phyloP scores from a whole-genome alignment of 2,329 filamentous ascomycete species.

The Epichloe typhina region DNA sequence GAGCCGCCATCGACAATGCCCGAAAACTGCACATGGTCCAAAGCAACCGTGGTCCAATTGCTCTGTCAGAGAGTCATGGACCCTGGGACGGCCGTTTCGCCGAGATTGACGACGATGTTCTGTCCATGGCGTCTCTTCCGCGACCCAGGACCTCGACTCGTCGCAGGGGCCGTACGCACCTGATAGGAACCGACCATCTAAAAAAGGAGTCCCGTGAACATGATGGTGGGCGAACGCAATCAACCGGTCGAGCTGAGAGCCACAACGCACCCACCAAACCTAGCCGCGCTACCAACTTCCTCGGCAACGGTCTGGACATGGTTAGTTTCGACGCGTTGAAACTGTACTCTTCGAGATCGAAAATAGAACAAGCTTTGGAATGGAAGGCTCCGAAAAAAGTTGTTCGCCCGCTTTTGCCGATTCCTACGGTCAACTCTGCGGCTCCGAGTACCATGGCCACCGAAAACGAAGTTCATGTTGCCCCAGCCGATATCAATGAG shows the following conservation, averaged over 20 bases:
- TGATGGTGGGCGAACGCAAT: neutral
- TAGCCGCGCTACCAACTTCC: neutral
- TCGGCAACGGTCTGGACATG: conserved; percentile 3
- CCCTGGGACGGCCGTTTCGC: conserved; percentile 9
- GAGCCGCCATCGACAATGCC: conserved; percentile 38
- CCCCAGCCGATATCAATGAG: neutral
- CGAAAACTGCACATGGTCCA: conserved; percentile 32
- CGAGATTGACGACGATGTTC: conserved; percentile 14
- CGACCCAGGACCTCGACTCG: conserved; percentile 15
- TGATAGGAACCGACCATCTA: neutral
- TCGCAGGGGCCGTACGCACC: conserved; percentile 12
- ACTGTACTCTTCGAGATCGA: neutral
- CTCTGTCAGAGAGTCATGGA: conserved; percentile 14
- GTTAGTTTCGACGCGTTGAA: conserved; percentile 1
- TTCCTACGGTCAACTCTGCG: neutral
- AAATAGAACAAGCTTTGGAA: neutral
- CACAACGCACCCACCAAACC: neutral
- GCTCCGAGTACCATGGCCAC: neutral
- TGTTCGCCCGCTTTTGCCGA: neutral
- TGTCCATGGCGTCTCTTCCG: conserved; percentile 8
- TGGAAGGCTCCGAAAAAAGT: conserved; percentile 2
- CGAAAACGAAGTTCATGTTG: neutral
- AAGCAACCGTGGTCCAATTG: conserved; percentile 16
- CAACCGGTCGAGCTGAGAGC: neutral
- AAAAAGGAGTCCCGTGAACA: conserved; percentile 1